Conservation (phyloP, 2,329 filamentous ascomycete species). For the Colletotrichum somersetense region DNA sequence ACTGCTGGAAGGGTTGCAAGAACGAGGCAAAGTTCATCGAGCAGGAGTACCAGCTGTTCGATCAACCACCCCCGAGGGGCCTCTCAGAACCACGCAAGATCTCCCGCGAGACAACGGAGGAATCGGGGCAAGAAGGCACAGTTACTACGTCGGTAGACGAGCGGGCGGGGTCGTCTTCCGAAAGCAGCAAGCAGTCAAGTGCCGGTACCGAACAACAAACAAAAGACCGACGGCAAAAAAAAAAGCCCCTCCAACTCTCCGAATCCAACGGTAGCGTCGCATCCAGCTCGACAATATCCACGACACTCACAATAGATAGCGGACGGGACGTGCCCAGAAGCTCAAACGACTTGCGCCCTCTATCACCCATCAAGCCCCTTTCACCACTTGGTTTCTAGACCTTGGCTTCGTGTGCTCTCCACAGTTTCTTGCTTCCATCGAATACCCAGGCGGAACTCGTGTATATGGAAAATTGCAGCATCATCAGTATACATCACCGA, state of each 20-base stretch:
- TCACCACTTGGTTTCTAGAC: slow-evolving; percentile 71
- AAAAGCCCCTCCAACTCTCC: slow-evolving; percentile 57
- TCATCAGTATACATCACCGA: slow-evolving; percentile 45
- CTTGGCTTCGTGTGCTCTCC: slow-evolving; percentile 24
- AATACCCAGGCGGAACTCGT: slow-evolving; percentile 41
- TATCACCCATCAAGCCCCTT: slow-evolving; percentile 76
- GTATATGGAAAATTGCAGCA: slow-evolving; percentile 33
- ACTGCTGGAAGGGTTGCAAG: slow-evolving; percentile 97
- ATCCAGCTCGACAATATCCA: slow-evolving; percentile 60
- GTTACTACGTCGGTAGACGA: slow-evolving; percentile 46
- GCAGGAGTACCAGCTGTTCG: slow-evolving; percentile 73
- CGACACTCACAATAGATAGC: slow-evolving; percentile 60
- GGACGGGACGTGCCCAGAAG: slow-evolving; percentile 53
- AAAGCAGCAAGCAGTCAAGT: slow-evolving; percentile 69
- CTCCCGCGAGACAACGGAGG: slow-evolving; percentile 36
- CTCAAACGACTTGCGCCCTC: slow-evolving; percentile 63
- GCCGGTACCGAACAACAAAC: slow-evolving; percentile 47
- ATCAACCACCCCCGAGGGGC: slow-evolving; percentile 67
- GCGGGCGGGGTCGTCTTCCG: slow-evolving; percentile 68
- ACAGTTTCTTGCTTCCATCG: slow-evolving; percentile 41
- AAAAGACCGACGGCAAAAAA: slow-evolving; percentile 55
- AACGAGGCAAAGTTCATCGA: slow-evolving; percentile 86
- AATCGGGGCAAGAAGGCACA: slow-evolving; percentile 42
- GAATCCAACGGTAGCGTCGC: slow-evolving; percentile 59
- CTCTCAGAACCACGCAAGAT: slow-evolving; percentile 52